These are phyloP conservation scores for Graphilbum sp. DNA, from an alignment of 2,329 filamentous ascomycete species.

Conservation along the genomic window DNA sequence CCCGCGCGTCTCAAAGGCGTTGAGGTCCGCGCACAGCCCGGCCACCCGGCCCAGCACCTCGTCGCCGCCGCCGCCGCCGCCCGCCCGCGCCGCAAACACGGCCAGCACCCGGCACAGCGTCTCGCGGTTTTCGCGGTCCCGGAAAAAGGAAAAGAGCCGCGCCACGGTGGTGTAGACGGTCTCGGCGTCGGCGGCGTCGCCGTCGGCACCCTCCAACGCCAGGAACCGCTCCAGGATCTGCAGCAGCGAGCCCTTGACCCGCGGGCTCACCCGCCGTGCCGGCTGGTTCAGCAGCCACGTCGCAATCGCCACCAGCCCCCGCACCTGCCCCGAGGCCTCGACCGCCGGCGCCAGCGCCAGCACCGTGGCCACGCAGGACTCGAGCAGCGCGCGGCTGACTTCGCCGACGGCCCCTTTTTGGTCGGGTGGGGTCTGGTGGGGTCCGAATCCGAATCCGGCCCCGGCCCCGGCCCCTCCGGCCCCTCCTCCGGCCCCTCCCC, in stretches of 20 bases:
- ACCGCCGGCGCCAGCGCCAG: conserved; percentile 61
- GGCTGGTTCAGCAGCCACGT: conserved; percentile 73
- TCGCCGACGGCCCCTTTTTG: too few species aligned
- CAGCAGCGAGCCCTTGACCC: conserved; percentile 66
- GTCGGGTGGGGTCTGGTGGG: background rate
- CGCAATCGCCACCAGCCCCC: conserved; percentile 64
- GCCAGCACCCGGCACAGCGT: conserved; percentile 57
- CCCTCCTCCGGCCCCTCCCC: background rate
- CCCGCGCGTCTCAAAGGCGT: conserved; percentile 55
- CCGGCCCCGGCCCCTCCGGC: too few species aligned
- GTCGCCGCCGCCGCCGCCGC: conserved; percentile 9
- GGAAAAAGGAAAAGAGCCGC: conserved; percentile 80
- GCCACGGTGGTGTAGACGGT: conserved; percentile 61
- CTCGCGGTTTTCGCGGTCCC: conserved; percentile 59
- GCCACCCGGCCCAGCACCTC: conserved; percentile 40
- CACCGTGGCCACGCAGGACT: conserved; percentile 62
- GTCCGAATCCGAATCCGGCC: conserved; percentile 24
- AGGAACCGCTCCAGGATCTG: conserved; percentile 70
- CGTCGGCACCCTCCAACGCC: conserved; percentile 40
- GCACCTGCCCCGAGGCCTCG: conserved; percentile 47
- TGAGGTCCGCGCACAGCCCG: conserved; percentile 58
- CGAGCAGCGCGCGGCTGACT: conserved; percentile 57
- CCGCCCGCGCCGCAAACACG: conserved; percentile 46
- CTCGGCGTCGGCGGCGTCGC: conserved; percentile 37
- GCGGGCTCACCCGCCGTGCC: conserved; percentile 65